Base-by-base conservation (phyloP, 1,139 yeast species). In the Candida freyschussii region DNA sequence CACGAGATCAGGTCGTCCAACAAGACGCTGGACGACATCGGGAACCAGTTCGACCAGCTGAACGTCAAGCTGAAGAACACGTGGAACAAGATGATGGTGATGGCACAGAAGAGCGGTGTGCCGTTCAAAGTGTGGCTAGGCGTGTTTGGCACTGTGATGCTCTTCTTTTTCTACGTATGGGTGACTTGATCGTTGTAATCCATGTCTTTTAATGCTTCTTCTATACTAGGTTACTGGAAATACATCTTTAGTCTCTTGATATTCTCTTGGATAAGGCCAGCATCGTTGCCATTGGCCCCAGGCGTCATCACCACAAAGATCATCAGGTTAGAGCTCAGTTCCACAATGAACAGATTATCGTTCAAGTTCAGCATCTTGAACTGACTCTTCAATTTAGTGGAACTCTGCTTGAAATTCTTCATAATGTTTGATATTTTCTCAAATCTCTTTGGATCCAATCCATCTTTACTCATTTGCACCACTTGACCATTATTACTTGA, bases 341-440 rank as follows among this genome's bases (percentile, higher is more conserved):
- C 83, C 31, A 59, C 54, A 13, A 63, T 62, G 39, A 59, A 62
- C 4, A 63, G 74, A 33, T 74, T 70, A 12, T 95, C 95, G 40
- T 83, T 77, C 27, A 91, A 67, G 14, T 84, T 75, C 33, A 89
- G 63, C 33, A 85, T 81, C 44, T 75, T 80, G 57, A 91, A 85
- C 51, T 83, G 86, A 1, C 95, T 76, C 53, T 95, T 74, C 54
- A 91, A 69, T 57, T 87, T 87, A 32, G 87, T 78, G 33, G 94
- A 87, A 41, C 95, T 83, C 59, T 91, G 96, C 53, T 91, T 89
- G 60, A 85, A 91, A 11, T 95, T 87, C 53, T 91, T 91, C 66
- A 91, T 86, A 38, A 89, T 87, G 56, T 87, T 89, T 23, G 95
- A 83, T 20, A 91, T 87, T 57, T 89, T 89, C 55, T 91, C 98